Conservation (phyloP, 768 basidiomycete species). For the Amyloporia xantha region DNA sequence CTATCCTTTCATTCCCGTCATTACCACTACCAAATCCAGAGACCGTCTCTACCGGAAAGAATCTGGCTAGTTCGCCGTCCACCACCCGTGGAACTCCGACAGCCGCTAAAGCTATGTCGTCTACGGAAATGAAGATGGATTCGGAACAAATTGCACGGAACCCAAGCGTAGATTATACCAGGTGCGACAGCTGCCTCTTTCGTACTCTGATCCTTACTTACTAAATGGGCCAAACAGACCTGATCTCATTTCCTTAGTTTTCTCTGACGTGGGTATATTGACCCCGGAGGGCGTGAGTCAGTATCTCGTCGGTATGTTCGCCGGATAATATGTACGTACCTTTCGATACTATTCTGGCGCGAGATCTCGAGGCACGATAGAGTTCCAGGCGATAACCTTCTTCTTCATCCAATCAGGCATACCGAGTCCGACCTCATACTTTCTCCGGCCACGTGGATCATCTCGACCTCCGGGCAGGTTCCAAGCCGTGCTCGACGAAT, state of each 20-base stretch:
- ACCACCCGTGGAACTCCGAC: slow-evolving; percentile 2
- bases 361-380: slow-evolving; percentile 25
- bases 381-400: slow-evolving; percentile 32
- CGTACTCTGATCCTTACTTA: slow-evolving; percentile 6
- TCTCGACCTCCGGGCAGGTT: not conserved
- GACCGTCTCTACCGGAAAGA: slow-evolving; percentile 7
- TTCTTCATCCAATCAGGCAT: slow-evolving; percentile 17
- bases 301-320: slow-evolving; percentile 93
- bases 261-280: slow-evolving; percentile 90
- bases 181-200: slow-evolving; percentile 35
- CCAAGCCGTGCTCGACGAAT: no score
- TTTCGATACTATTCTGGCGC: not conserved
- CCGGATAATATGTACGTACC: slow-evolving; percentile 37
- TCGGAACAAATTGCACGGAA: slow-evolving; percentile 77
- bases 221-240: slow-evolving; percentile 43
- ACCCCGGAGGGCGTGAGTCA: slow-evolving; percentile 93
- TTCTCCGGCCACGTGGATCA: slow-evolving; percentile 16
- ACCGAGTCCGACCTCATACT: slow-evolving; percentile 14
- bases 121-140: slow-evolving; percentile 50
- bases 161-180: slow-evolving; percentile 92
- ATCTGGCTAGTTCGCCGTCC: slow-evolving; percentile 7
- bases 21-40: slow-evolving; percentile 3
- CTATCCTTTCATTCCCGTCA: slow-evolving; percentile 64
- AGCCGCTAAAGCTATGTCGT: not conserved
- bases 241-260: slow-evolving; percentile 88